Percentiles rank a stretch among this genome's conserved stretches.
Conservation (phyloP, 129 eudicot species). For the Flaveria linearis region DNA sequence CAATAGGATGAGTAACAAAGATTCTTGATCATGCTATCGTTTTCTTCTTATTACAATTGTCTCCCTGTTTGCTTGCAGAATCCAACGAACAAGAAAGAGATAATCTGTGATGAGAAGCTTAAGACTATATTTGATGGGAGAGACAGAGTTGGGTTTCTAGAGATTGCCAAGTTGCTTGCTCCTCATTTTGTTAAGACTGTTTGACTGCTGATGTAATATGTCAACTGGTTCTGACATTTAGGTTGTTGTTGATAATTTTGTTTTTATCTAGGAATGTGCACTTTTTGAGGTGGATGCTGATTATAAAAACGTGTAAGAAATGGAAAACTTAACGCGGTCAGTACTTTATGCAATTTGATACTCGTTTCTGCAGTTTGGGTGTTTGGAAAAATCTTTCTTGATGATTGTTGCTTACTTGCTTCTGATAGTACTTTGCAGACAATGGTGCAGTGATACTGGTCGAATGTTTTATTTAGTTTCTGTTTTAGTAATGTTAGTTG, state of each 20-base stretch:
- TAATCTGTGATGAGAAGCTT: conserved; percentile 46
- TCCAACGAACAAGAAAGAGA: conserved; percentile 40
- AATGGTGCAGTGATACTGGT: conserved; percentile 20
- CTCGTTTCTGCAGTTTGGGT: conserved; percentile 9
- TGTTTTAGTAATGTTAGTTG: not conserved
- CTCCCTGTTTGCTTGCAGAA: conserved; percentile 32
- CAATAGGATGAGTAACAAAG: not conserved
- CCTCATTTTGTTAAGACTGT: conserved; percentile 46
- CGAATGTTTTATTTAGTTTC: not conserved
- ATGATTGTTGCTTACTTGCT: conserved; percentile 8
- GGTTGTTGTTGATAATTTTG: conserved; percentile 30
- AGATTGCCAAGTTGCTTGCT: conserved; percentile 39
- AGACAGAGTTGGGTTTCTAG: conserved; percentile 42
- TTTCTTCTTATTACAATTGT: not conserved
- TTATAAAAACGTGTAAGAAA: conserved; percentile 27
- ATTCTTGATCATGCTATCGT: not conserved
- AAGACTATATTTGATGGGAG: conserved; percentile 43
- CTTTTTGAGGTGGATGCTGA: conserved; percentile 22
- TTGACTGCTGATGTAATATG: conserved; percentile 13
- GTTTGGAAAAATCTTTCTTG: not conserved
- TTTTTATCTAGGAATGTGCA: conserved; percentile 32
- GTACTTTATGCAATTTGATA: conserved; percentile 26
- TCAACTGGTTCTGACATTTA: conserved; percentile 10
- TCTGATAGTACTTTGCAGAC: conserved; percentile 13
- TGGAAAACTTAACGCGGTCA: conserved; percentile 12